Conservation (phyloP, 768 basidiomycete genomes). For the Tulasnella calospora region DNA sequence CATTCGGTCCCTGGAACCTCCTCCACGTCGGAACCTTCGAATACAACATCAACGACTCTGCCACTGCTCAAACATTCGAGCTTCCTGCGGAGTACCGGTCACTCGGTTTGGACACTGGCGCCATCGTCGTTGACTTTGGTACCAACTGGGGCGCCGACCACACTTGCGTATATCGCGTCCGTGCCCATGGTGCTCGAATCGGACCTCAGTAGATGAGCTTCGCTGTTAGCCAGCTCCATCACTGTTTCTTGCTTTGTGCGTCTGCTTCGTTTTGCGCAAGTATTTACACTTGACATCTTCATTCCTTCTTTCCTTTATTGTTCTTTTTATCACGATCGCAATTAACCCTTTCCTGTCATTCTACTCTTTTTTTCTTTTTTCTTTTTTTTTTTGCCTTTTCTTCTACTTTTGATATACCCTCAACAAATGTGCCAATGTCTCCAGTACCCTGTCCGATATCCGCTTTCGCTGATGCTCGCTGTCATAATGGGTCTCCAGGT, state of each 20-base stretch:
- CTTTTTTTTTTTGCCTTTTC: background rate
- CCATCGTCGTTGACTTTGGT: constrained; percentile 73
- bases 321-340: background rate
- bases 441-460: background rate
- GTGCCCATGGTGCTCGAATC: constrained; percentile 56
- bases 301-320: constrained; percentile 8
- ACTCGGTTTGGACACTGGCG: constrained; percentile 74
- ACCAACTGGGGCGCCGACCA: constrained; percentile 86
- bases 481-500: background rate
- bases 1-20: constrained; percentile 29
- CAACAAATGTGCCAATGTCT: background rate
- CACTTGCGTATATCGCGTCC: constrained; percentile 85
- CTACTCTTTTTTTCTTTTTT: background rate
- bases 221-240: background rate
- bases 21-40: constrained; percentile 64
- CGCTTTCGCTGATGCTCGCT: background rate
- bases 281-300: background rate
- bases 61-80: constrained; percentile 76
- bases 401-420: background rate
- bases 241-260: background rate
- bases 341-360: background rate
- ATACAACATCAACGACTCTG: constrained; percentile 53
- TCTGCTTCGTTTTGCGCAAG: background rate
- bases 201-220: background rate
- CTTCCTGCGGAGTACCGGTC: constrained; percentile 60